Conservation (phyloP, 176 grass and related monocot species). For the Dactylis glomerata region DNA sequence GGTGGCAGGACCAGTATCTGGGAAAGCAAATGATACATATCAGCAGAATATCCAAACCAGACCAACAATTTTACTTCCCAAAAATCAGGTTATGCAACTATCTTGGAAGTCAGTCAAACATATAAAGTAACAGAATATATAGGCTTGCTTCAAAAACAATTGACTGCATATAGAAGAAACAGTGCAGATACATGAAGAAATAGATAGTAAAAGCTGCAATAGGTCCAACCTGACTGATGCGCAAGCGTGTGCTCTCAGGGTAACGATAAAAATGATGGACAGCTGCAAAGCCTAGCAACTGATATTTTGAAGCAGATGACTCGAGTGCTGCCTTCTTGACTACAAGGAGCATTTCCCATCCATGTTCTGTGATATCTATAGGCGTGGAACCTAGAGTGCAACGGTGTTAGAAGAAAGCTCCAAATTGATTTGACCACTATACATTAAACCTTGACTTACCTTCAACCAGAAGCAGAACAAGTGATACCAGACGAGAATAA, state of each 20-base stretch:
- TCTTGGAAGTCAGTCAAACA: not conserved
- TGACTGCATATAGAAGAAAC: not conserved
- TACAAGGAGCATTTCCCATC: conserved; percentile 79
- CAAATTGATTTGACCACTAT: not conserved
- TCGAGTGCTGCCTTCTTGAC: conserved; percentile 44
- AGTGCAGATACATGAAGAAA: conserved; percentile 11
- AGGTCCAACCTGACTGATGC: conserved; percentile 70
- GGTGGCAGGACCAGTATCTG: conserved; percentile 90
- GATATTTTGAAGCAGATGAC: conserved; percentile 23
- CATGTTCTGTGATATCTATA: conserved; percentile 85
- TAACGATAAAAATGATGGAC: conserved; percentile 86
- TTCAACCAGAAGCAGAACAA: conserved; percentile 94
- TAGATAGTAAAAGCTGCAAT: not conserved
- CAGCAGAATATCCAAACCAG: not conserved
- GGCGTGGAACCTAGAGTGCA: conserved; percentile 56
- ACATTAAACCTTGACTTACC: conserved; percentile 46
- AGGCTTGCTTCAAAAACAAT: conserved; percentile 4
- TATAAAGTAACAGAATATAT: not conserved
- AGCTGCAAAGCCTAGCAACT: conserved; percentile 75
- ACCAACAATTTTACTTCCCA: not conserved
- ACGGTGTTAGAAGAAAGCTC: conserved; percentile 15
- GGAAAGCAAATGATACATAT: conserved; percentile 12
- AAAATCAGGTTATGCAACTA: not conserved
- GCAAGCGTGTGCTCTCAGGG: conserved; percentile 69
- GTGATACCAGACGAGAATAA: conserved; percentile 79